Evolutionary conservation across 1,284 basidiomycete genomes (phyloP), one percentile per base, ranked within the genome.

Genomic region (Neotropicomus parvogracilis): DNA sequence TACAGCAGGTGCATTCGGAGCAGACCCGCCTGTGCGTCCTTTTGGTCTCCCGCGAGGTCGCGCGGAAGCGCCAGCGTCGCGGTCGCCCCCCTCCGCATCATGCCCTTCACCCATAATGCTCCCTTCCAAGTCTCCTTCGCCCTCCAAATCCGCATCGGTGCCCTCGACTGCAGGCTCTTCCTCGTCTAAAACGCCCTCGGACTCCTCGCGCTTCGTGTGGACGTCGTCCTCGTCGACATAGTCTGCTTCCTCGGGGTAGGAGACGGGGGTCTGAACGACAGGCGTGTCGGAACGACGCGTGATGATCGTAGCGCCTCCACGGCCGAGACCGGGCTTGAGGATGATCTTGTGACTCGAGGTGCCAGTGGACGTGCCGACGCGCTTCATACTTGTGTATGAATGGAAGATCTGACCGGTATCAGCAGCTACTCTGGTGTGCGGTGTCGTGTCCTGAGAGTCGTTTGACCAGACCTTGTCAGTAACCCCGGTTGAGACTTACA

Each of bases 281-380:
- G 68, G 64, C 5, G 59, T 65, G 40, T 56, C 46, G 16, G 67
- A 61, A 39, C 58, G 59, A 6, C 66, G 60, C 11, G 66, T 68
- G 29, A 63, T 68, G 47, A 62, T 65, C 24, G 63, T 63, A n/a
- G 59, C 60, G 13, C 62, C 58, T 26, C 65, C 57, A 46, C 58
- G 57, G 46, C 68, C 55, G 27, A 65, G 51, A 41, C 76, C 71
- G 3, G 77, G 71, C 55, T 75, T 79, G 52, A 80, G 77, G 32
- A 80, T 72, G 48, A 80, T 80, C 70, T 77, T 80, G 24, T 59
- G 60, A 12, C 52, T 54, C 14, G 59, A 52, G 3, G 55, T 24
- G 8, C 24, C 24, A 24, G 24, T 63, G 29, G 57, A 58, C 7
- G 48, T 50, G 34, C 50, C 40, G 14, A 19, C 8, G 33, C 65